Base-by-base conservation (phyloP, 352 stramenopile genomes). In the Phytophthora niederhauseri region DNA sequence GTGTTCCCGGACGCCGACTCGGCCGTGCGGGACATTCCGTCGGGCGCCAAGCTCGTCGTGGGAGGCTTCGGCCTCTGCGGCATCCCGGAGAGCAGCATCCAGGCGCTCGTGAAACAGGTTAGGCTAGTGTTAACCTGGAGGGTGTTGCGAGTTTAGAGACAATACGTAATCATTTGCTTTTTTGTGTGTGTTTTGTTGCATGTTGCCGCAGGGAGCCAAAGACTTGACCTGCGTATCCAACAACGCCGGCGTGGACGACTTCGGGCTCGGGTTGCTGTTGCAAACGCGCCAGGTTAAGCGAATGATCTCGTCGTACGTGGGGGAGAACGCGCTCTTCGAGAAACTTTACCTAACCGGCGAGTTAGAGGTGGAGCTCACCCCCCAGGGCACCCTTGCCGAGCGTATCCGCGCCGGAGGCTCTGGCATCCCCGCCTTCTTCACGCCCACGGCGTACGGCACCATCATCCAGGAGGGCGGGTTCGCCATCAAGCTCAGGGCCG, bases 291-390 rank as follows among this genome's bases (percentile, higher is more conserved):
- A 99, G 75, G 84, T 92, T 43, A 99, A 99, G 74, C 83, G 93
- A 48, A 98, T 99, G 91, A 98, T 99, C 52, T 97, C 89, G 56
- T 97, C 84, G 14, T 99, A 99, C 75, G 97, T 99, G 3, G 97
- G 97, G 24, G 97, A 99, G 75, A 99, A 99, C 71, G 97, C 98
- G 53, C 66, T 97, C 8, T 98, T 98, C 63, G 93, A 98, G 70
- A 90, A 94, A 52, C 80, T 97, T 17, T 98, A 98, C 70, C 85
- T 98, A 28, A 97, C 83, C 34, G 95, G 94, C 12, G 57, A 95
- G 58, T 73, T 99, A 20, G 94, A 99, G 77, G 92, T 99, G n/a
- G 97, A 99, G 74, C 82, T 99, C 20, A 98, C 94, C n/a, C 97
- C 97, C 2, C 95, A 99, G 79, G 97, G 97, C 61, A 99, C 97